These are phyloP conservation scores for Arthrinium puccinioides DNA, from an alignment of 2,329 filamentous ascomycete species.

Conservation along the genomic window DNA sequence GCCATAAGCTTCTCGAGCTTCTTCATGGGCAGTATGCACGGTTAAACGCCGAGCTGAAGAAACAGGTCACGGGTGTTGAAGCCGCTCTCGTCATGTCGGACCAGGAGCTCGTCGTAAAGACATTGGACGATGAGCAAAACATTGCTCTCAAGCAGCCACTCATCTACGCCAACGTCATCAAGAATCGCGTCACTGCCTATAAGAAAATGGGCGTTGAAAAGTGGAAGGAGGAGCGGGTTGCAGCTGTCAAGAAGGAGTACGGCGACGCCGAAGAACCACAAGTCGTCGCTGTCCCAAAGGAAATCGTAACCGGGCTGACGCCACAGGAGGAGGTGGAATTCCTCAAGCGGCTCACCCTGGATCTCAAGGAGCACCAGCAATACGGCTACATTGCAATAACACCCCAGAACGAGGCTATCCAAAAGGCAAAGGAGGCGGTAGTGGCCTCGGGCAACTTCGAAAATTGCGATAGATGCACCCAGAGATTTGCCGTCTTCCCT, in stretches of 20 bases:
- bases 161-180: constrained; percentile 79
- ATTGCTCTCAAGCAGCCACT: constrained; percentile 57
- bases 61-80: constrained; percentile 40
- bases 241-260: constrained; percentile 19
- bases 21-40: constrained; percentile 60
- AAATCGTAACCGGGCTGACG: constrained; percentile 64
- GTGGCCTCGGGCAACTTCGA: constrained; percentile 70
- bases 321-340: constrained; percentile 60
- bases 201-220: constrained; percentile 66
- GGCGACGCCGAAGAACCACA: constrained; percentile 25
- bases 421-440: constrained; percentile 57
- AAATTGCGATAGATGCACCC: constrained; percentile 77
- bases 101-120: constrained; percentile 60
- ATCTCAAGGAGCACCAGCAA: constrained; percentile 53
- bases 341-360: constrained; percentile 54
- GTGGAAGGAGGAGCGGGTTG: constrained; percentile 59
- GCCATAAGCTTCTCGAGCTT: constrained; percentile 51
- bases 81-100: constrained; percentile 49
- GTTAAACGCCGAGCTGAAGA: constrained; percentile 57
- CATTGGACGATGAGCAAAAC: constrained; percentile 73
- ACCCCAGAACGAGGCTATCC: constrained; percentile 60
- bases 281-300: constrained; percentile 32
- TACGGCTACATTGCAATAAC: constrained; percentile 69
- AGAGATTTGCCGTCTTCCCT: constrained; percentile 87
- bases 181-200: constrained; percentile 68